Percentiles rank a stretch among this genome's conserved stretches.
Evolutionary conservation across 2,329 filamentous ascomycete species (phyloP).

Genomic region (Colletotrichum camelliae): DNA sequence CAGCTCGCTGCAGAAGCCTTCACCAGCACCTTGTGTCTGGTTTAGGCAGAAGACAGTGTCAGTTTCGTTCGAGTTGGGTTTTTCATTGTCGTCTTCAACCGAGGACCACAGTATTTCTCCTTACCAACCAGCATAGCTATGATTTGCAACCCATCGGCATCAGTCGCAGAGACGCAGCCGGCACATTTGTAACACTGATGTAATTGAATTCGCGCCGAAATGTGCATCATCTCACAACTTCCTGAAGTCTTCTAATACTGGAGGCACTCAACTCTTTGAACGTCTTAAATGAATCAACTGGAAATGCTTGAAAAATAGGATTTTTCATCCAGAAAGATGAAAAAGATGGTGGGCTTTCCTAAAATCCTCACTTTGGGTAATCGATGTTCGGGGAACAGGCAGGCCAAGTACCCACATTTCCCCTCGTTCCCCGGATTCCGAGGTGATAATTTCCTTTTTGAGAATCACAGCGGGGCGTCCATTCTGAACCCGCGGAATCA

Average conservation of each 20-base stretch:
- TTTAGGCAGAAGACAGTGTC: neutral
- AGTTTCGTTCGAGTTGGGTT: neutral
- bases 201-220: neutral
- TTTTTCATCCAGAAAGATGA: neutral
- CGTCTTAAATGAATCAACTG: neutral
- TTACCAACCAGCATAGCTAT: neutral
- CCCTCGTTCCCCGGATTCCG: neutral
- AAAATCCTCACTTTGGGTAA: neutral
- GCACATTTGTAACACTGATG: neutral
- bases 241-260: neutral
- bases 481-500: neutral
- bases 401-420: neutral
- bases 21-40: neutral
- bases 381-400: neutral
- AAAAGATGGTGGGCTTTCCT: neutral
- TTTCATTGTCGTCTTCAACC: neutral
- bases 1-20: neutral
- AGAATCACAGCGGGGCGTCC: neutral
- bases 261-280: neutral
- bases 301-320: neutral
- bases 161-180: neutral
- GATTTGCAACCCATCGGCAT: neutral
- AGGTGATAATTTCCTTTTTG: slow-evolving; percentile 1
- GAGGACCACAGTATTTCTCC: neutral
- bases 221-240: neutral